A percentile compares a stretch with the other conserved stretches of the same genome.
These are phyloP conservation scores for Lanzia echinophila DNA, from an alignment of 2,329 filamentous ascomycete genomes.

Conservation along the genomic window DNA sequence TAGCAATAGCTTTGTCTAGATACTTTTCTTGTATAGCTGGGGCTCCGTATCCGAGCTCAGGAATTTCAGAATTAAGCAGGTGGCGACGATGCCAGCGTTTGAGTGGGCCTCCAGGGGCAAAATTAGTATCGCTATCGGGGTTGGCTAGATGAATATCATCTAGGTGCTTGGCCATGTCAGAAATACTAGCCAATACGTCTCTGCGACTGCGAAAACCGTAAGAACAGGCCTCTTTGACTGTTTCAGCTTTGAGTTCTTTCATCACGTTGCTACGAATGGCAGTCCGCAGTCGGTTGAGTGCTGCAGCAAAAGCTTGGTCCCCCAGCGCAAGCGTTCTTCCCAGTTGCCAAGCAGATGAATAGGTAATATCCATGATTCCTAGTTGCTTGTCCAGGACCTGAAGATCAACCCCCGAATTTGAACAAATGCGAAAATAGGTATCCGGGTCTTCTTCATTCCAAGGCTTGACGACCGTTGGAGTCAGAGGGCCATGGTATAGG, in stretches of 20 bases:
- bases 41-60: no score
- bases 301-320: conserved; percentile 29
- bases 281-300: conserved; percentile 22
- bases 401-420: conserved; percentile 33
- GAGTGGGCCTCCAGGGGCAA: no score
- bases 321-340: conserved; percentile 36
- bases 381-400: conserved; percentile 35
- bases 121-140: no score
- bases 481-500: conserved; percentile 35
- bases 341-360: conserved; percentile 38
- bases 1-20: not conserved
- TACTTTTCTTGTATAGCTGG: not conserved
- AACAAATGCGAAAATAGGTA: conserved; percentile 15
- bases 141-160: no score
- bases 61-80: no score
- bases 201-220: not conserved
- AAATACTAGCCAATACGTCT: not conserved
- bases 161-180: no score
- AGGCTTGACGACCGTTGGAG: conserved; percentile 14
- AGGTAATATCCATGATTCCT: conserved; percentile 39
- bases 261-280: not conserved
- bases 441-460: not conserved
- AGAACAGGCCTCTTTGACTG: not conserved
- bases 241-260: conserved; percentile 3
- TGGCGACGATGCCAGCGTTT: no score